phyloP scores from a whole-genome alignment of 768 basidiomycete genomes.

The Agrocybe chaxingu region DNA sequence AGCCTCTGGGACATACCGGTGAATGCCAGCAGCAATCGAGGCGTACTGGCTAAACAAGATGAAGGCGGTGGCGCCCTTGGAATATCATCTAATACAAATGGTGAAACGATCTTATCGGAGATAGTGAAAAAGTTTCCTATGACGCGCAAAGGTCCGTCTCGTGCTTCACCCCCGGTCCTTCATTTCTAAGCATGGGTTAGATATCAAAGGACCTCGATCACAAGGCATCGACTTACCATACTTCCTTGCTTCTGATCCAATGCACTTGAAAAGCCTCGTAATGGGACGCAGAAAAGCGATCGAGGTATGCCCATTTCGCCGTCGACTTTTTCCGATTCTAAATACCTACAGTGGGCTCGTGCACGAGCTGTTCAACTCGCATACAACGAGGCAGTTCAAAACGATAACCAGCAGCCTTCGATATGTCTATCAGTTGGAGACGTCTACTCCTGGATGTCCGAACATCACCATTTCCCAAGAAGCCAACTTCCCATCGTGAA shows the following conservation, averaged over 20 bases:
- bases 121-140: conserved; percentile 39
- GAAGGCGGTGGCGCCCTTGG: not conserved
- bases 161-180: not conserved
- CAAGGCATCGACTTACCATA: conserved; percentile 33
- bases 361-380: conserved; percentile 42
- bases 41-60: not conserved
- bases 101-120: conserved; percentile 22
- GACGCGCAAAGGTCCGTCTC: conserved; percentile 33
- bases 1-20: conserved; percentile 32
- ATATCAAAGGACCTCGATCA: conserved; percentile 21
- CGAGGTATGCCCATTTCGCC: conserved; percentile 30
- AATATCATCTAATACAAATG: too few species aligned
- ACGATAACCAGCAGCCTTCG: conserved; percentile 11
- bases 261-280: conserved; percentile 33
- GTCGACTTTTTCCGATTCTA: not conserved
- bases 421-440: conserved; percentile 37
- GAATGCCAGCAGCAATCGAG: not conserved
- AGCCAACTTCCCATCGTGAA: not conserved
- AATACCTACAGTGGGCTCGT: conserved; percentile 40
- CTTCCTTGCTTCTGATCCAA: conserved; percentile 28
- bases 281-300: conserved; percentile 50
- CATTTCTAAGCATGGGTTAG: conserved; percentile 13
- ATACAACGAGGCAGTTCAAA: conserved; percentile 25
- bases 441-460: conserved; percentile 43
- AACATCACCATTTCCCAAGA: conserved; percentile 33